These are phyloP conservation scores for Ramaria sp. DNA, from an alignment of 768 basidiomycete genomes.

Conservation along the genomic window DNA sequence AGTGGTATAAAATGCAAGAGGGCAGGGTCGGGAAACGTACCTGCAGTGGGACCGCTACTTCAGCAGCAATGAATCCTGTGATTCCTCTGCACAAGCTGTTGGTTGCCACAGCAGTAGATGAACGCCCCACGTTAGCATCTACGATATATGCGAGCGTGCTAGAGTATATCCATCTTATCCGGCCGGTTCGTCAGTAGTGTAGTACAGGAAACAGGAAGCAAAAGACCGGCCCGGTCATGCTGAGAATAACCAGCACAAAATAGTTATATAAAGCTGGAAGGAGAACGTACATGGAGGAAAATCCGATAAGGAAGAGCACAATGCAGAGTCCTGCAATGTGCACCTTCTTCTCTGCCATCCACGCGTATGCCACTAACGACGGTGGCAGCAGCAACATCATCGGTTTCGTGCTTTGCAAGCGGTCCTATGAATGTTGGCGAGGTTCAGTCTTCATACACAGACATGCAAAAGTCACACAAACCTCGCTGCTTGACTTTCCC, in stretches of 20 bases:
- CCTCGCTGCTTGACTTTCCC: conserved; percentile 53
- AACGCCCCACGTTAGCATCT: conserved; percentile 76
- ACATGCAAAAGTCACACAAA: conserved; percentile 17
- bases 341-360: conserved; percentile 55
- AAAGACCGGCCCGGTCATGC: not conserved
- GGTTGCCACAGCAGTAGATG: conserved; percentile 60
- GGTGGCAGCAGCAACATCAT: conserved; percentile 51
- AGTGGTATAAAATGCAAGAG: not conserved
- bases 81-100: conserved; percentile 72
- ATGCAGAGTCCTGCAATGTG: conserved; percentile 62
- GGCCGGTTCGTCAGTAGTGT: not conserved
- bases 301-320: conserved; percentile 62
- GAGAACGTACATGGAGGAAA: conserved; percentile 54
- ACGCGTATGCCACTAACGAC: conserved; percentile 59
- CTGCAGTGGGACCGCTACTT: conserved; percentile 68
- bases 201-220: not conserved
- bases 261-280: too few relatives aligned
- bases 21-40: conserved; percentile 20
- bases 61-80: conserved; percentile 56
- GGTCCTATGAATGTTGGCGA: conserved; percentile 41
- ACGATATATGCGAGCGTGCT: conserved; percentile 77
- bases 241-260: too few relatives aligned
- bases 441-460: not conserved
- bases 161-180: conserved; percentile 44
- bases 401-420: conserved; percentile 49